A percentile compares a stretch with the other conserved stretches of the same genome.
Conservation (phyloP, 495 filamentous ascomycete genomes). For the Hypoxylon fuscum region DNA sequence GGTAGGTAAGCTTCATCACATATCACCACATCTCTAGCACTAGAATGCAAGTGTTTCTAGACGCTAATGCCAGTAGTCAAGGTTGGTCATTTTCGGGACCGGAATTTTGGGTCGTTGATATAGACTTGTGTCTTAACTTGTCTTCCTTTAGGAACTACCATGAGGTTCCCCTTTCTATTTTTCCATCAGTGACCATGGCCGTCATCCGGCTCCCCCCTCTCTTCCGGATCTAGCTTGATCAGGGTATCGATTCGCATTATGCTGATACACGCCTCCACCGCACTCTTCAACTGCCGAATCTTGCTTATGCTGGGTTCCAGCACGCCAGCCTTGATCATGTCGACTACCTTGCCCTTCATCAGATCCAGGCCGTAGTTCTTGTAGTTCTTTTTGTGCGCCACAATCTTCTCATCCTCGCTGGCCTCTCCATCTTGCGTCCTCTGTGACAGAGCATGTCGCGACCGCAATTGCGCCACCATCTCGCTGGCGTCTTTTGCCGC, state of each 20-base stretch:
- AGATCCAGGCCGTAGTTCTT: conserved; percentile 98
- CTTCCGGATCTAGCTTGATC: conserved; percentile 96
- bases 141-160: conserved; percentile 31
- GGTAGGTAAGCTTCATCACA: conserved; percentile 10
- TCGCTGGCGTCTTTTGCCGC: conserved; percentile 95
- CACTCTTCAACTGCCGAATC: conserved; percentile 96
- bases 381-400: conserved; percentile 94
- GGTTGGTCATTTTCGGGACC: conserved; percentile 13
- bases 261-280: conserved; percentile 97
- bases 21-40: conserved; percentile 12
- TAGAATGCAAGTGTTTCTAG: conserved; percentile 8
- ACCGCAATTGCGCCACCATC: conserved; percentile 93
- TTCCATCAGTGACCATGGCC: conserved; percentile 70
- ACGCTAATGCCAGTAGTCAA: conserved; percentile 7
- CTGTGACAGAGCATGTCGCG: conserved; percentile 93
- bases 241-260: conserved; percentile 99
- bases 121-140: conserved; percentile 31
- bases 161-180: conserved; percentile 26
- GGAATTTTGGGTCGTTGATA: conserved; percentile 20
- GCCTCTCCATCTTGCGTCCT: conserved; percentile 82
- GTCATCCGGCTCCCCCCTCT: conserved; percentile 78
- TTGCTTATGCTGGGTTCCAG: conserved; percentile 98
- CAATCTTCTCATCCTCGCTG: conserved; percentile 84
- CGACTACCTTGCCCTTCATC: conserved; percentile 86
- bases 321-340: conserved; percentile 93